Evolutionary conservation across 208 protist genomes (phyloP), one percentile per base, ranked within the genome.

Genomic region (Acanthamoeba lugdunensis): DNA sequence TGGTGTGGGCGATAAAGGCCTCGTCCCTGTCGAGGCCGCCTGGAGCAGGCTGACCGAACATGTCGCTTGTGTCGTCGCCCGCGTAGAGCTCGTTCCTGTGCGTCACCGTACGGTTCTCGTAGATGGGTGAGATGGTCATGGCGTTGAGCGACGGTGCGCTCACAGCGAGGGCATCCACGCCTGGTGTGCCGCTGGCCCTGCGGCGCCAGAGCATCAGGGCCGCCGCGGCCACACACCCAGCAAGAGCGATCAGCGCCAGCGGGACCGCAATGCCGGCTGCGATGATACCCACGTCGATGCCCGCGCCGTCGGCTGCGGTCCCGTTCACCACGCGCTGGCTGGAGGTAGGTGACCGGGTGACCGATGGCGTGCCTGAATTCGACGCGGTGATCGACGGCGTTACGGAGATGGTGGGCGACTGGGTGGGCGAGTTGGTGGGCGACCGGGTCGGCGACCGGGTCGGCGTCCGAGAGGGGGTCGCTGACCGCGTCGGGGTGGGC

Each of bases 51-150:
- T 0, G 5, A 8, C 16, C 23, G 58, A 65, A 65, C 21, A 37
- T 25, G 7, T 28, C 4, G 28, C 4, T 13, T 0, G 7, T 2
- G n/a, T 71, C 28, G n/a, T 71, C 50, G 16, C 28, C 82, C 4
- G 52, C 56, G 23, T 50, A 69, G 82, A 41, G 82, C 21, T 89
- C 82, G 33, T 50, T 71, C n/a, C 13, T 71, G 63, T 37, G n/a
- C 0, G n/a, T 33, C 63, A 7, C 4, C 2, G 63, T 71, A 25
- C 63, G 63, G 5, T n/a, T 6, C n/a, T 28, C 63, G 63, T 71
- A 71, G 63, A 71, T 0, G 8, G 63, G 63, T n/a, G 63, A 71
- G 8, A 71, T 33, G 63, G 0, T 71, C 28, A 71, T 33, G 63
- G 0, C 13, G 63, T 33, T 33, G 4, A 71, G 28, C 0, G n/a